phyloP scores from a whole-genome alignment of 208 protist genomes.

The Trypanosoma grayi region DNA sequence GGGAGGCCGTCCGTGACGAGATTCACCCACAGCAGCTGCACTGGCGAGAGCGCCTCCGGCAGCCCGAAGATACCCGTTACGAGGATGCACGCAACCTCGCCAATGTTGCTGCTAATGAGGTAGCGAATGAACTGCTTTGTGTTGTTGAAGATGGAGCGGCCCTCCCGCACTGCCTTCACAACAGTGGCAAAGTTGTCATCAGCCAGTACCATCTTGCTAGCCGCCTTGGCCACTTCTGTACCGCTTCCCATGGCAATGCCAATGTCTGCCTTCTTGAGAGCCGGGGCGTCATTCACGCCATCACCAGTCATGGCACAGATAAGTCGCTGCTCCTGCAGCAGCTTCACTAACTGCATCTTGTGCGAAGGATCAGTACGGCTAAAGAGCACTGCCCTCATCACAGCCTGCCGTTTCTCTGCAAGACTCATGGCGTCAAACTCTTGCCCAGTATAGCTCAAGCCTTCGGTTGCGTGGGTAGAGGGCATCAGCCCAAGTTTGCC shows the following conservation, averaged over 20 bases:
- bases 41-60: conserved; percentile 93
- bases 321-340: conserved; percentile 79
- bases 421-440: conserved; percentile 73
- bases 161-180: conserved; percentile 95
- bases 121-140: conserved; percentile 98
- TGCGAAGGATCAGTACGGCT: conserved; percentile 82
- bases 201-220: conserved; percentile 95
- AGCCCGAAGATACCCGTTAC: conserved; percentile 84
- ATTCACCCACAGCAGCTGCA: conserved; percentile 99
- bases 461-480: conserved; percentile 16
- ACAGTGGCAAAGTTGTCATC: conserved; percentile 98
- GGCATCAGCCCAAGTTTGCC: conserved; percentile 92
- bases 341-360: conserved; percentile 84
- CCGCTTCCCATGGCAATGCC: conserved; percentile 98
- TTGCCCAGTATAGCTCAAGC: conserved; percentile 63
- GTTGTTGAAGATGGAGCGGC: conserved; percentile 96
- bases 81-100: conserved; percentile 92
- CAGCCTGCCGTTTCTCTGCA: conserved; percentile 47
- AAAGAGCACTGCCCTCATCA: conserved; percentile 71
- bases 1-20: conserved; percentile 99
- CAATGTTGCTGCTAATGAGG: conserved; percentile 97
- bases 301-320: conserved; percentile 92
- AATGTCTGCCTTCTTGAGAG: conserved; percentile 98
- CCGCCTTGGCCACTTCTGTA: conserved; percentile 97
- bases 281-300: conserved; percentile 94